These are phyloP conservation scores for Paramyrothecium roridum DNA, from an alignment of 2,329 filamentous ascomycete species.

Conservation along the genomic window DNA sequence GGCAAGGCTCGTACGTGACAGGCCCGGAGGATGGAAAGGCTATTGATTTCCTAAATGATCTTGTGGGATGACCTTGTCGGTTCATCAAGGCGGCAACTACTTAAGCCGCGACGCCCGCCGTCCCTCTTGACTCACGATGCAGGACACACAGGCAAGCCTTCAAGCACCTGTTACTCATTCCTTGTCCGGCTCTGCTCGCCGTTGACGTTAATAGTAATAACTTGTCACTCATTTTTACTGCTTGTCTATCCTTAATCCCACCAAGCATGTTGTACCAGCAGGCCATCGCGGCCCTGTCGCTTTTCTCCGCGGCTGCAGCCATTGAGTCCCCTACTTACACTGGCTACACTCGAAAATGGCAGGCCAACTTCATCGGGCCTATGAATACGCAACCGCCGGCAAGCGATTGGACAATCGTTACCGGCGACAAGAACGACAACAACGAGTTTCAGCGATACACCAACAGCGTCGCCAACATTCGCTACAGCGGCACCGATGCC, in stretches of 20 bases:
- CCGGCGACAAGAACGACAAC: slow-evolving; percentile 42
- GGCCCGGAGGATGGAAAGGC: not conserved
- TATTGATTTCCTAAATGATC: not conserved
- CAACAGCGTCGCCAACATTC: slow-evolving; percentile 41
- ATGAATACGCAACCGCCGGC: slow-evolving; percentile 28
- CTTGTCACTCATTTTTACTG: not conserved
- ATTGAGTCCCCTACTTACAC: slow-evolving; percentile 33
- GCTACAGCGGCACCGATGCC: slow-evolving; percentile 46
- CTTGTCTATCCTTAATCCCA: not conserved
- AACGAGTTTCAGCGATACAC: slow-evolving; percentile 50
- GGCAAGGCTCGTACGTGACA: not conserved
- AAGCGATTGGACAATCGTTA: slow-evolving; percentile 38
- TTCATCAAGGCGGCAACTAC: not conserved
- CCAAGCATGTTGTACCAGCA: slow-evolving; percentile 15
- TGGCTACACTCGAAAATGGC: slow-evolving; percentile 37
- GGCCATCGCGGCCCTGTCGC: slow-evolving; percentile 19
- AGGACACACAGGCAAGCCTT: not conserved
- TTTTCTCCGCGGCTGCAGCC: slow-evolving; percentile 30
- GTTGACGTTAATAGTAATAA: not conserved
- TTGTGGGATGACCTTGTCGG: not conserved
- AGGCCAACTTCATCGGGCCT: slow-evolving; percentile 38
- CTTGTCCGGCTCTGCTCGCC: not conserved
- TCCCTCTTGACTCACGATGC: not conserved
- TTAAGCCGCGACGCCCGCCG: not conserved
- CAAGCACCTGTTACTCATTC: not conserved